Conservation (phyloP, 768 basidiomycete genomes). For the Leccinum sublutescens region DNA sequence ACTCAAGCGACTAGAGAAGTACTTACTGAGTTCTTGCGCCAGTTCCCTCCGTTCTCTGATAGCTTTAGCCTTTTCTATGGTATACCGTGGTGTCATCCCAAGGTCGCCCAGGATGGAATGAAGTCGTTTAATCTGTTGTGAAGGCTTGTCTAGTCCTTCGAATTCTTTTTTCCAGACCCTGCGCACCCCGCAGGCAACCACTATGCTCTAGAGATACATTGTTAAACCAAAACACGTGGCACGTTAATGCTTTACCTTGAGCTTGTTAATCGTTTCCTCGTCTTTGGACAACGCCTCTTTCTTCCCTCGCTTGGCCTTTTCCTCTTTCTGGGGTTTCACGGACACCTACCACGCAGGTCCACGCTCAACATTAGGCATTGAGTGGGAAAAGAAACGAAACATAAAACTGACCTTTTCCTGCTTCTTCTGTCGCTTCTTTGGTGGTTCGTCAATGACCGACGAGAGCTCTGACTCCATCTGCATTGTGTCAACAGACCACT, state of each 20-base stretch:
- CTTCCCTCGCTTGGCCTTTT: constrained; percentile 31
- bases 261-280: constrained; percentile 69
- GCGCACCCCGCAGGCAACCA: constrained; percentile 73
- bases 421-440: constrained; percentile 45
- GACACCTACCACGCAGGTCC: constrained; percentile 12
- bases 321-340: constrained; percentile 22
- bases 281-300: constrained; percentile 48
- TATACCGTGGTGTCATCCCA: constrained; percentile 79
- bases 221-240: background rate
- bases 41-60: constrained; percentile 75
- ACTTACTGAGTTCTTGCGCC: constrained; percentile 73
- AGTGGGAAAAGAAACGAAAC: background rate
- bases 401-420: constrained; percentile 35
- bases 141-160: constrained; percentile 51
- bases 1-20: background rate
- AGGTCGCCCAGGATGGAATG: constrained; percentile 64
- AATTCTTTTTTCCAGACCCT: constrained; percentile 79
- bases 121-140: constrained; percentile 64
- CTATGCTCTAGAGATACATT: constrained; percentile 47
- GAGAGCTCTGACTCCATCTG: constrained; percentile 51
- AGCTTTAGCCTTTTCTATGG: constrained; percentile 74
- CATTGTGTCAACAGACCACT: constrained; percentile 6
- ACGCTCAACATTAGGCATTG: background rate
- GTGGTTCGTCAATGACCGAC: constrained; percentile 55
- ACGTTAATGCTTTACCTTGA: constrained; percentile 53